Evolutionary conservation across 345 rosid species (phyloP).

Genomic region (Anacardium occidentale): DNA sequence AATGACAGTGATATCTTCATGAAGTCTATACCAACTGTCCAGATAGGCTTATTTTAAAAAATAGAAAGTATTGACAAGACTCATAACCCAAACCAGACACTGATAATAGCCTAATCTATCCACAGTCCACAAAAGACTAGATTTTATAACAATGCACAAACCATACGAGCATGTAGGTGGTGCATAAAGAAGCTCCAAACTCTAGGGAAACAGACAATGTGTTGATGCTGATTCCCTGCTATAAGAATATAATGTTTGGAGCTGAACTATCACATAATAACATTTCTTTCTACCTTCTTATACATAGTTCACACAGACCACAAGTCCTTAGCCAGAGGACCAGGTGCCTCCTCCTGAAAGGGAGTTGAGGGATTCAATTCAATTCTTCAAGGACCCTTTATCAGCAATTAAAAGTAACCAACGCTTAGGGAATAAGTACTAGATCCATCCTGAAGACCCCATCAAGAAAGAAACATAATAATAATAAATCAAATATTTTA

Average conservation of each 20-base stretch:
- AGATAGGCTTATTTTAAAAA: constrained; percentile 8
- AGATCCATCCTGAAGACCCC: constrained; percentile 10
- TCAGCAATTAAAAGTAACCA: constrained; percentile 1
- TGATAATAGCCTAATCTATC: background rate
- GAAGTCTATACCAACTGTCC: background rate
- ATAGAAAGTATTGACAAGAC: background rate
- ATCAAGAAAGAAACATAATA: background rate
- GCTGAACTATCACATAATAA: constrained; percentile 7
- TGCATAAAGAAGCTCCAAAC: background rate
- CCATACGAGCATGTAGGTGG: background rate
- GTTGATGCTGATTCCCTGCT: background rate
- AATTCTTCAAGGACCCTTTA: constrained; percentile 2
- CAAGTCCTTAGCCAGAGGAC: background rate
- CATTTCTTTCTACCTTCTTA: constrained; percentile 1
- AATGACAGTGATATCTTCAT: background rate
- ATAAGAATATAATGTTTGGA: background rate
- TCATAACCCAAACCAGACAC: background rate
- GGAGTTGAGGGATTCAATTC: constrained; percentile 7
- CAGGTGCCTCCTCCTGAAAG: constrained; percentile 7
- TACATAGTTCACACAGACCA: constrained; percentile 1
- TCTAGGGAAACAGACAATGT: background rate
- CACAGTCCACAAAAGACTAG: constrained; percentile 1
- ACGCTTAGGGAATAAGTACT: background rate
- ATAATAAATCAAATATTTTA: background rate
- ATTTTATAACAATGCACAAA: background rate